Evolutionary conservation across 345 rosid species (phyloP), one percentile per base, ranked within the genome.

Genomic region (Mallotus nudiflorus): DNA sequence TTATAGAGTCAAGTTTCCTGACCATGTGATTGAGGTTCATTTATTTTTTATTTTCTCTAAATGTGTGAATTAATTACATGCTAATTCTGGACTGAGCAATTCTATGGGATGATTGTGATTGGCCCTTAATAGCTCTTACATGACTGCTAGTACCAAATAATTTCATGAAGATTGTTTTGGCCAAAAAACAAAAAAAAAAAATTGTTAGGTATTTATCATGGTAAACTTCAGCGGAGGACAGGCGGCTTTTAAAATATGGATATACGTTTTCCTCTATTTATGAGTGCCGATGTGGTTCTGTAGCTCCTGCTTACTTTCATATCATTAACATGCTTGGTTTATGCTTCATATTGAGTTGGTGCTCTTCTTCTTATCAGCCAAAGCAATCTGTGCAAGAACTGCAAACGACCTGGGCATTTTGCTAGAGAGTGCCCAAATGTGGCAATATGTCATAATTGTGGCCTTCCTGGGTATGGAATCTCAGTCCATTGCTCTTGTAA

Each of bases 401-500:
- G 99, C 85, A 95, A 88, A 70, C 84, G 93, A 65, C 99, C 97
- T 12, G 99, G 99, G 45, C 99, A 94, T 77, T 94, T 74, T 80
- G 99, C 97, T 67, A 86, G 97, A 81, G 99, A 94, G 71, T 94
- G 99, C 77, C 82, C 99, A 19, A 94, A 91, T 85, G 99, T 85
- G 79, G 93, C 96, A 56, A 90, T 91, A 73, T 94, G 97, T 83
- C 97, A 94, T 86, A 94, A 91, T 71, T 94, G 99, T 53, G 91
- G 96, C 56, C 97, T 91, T 73, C 97, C 99, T 0, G 99, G 99
- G 99, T 94, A 80, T 48, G 76, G 5, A 48, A 25, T 57, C 25
- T 37, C 31, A 16, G 22, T 18, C 35, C 44, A 25, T 52, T 22
- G 60, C 19, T 62, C 25, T 25, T 25, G 61, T 70, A 31, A 69